Conservation (phyloP, 306 rosid species). For the Corylus americana region DNA sequence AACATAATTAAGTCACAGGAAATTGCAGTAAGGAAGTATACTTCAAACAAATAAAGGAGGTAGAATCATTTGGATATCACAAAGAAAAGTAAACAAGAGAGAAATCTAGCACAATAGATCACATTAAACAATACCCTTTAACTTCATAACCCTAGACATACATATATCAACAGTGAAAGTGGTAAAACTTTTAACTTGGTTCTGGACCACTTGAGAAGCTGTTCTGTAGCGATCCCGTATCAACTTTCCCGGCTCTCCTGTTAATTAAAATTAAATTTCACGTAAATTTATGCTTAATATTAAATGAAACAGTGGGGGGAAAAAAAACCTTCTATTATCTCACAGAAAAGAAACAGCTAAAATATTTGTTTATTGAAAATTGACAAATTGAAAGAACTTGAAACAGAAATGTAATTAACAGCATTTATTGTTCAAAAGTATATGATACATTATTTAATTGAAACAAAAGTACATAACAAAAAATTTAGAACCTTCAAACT, state of each 20-base stretch:
- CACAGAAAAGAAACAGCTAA: not conserved
- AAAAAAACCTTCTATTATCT: not conserved
- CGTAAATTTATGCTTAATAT: slow-evolving; percentile 18
- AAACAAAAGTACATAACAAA: not conserved
- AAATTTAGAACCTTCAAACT: not conserved
- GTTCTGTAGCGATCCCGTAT: slow-evolving; percentile 94
- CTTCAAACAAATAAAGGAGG: not conserved
- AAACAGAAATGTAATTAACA: not conserved
- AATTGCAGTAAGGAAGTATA: not conserved
- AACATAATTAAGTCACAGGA: not conserved
- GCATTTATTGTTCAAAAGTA: not conserved
- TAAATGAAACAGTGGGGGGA: not conserved
- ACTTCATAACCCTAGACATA: slow-evolving; percentile 61
- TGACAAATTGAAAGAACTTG: not conserved
- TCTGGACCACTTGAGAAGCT: slow-evolving; percentile 97
- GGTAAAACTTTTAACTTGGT: slow-evolving; percentile 91
- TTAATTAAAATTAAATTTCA: slow-evolving; percentile 28
- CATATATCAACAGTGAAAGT: slow-evolving; percentile 59
- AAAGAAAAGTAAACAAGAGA: not conserved
- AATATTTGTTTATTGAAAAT: not conserved
- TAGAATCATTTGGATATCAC: not conserved
- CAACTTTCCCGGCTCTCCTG: slow-evolving; percentile 95
- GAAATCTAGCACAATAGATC: slow-evolving; percentile 13
- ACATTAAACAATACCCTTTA: slow-evolving; percentile 32
- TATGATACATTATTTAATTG: not conserved